Evolutionary conservation across 306 rosid genomes (phyloP).

Genomic region (Rosa chinensis): DNA sequence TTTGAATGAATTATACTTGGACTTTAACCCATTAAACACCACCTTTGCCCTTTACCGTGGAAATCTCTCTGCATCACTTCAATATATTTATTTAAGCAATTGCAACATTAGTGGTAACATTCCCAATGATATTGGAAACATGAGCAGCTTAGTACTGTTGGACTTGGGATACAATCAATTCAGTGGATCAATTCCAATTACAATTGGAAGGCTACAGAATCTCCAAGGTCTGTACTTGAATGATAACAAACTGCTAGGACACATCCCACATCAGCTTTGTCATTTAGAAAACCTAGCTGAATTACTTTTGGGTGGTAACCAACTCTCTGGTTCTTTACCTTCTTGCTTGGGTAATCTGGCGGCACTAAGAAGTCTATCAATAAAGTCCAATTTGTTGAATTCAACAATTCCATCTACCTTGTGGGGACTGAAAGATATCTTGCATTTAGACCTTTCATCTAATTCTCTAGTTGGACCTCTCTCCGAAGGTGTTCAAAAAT

Average conservation of each 20-base stretch:
- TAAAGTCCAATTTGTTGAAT: background rate
- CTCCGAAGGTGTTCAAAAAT: background rate
- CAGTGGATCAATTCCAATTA: background rate
- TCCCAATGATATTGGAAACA: background rate
- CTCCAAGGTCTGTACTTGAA: background rate
- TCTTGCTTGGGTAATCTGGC: background rate
- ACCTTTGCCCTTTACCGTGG: no score
- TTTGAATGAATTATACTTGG: no score
- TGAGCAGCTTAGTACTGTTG: background rate
- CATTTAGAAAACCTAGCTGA: background rate
- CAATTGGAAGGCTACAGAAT: background rate
- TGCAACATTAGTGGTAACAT: background rate
- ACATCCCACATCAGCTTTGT: background rate
- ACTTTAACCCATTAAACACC: no score
- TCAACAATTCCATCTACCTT: constrained; percentile 14
- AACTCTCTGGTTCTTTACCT: constrained; percentile 1
- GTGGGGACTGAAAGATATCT: background rate
- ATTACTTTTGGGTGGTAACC: background rate
- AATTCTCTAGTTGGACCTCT: constrained; percentile 6
- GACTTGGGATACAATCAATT: background rate
- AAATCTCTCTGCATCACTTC: background rate
- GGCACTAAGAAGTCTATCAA: background rate
- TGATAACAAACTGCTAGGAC: background rate
- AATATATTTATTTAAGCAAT: fast-evolving
- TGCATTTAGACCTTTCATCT: background rate